These are phyloP conservation scores for Forsythia viridissima DNA, from an alignment of 257 asterid genomes.

Conservation along the genomic window DNA sequence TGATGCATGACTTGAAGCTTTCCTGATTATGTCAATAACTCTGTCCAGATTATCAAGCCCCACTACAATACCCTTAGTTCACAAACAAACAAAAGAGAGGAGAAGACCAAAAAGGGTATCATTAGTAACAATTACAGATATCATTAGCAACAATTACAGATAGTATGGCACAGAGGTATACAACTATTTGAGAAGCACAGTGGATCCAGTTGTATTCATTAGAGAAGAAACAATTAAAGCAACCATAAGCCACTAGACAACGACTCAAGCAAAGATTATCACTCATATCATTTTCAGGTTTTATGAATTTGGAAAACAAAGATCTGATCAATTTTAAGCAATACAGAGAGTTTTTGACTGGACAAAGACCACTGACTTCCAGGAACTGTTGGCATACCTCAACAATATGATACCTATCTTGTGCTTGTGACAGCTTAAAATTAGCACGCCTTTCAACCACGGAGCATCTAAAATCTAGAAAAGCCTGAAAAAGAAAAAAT, in stretches of 20 bases:
- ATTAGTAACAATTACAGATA: slow-evolving; percentile 17
- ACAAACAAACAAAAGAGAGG: slow-evolving; percentile 27
- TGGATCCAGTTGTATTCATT: neutral
- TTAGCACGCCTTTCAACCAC: slow-evolving; percentile 92
- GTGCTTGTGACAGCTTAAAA: slow-evolving; percentile 80
- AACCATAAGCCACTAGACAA: slow-evolving; percentile 2
- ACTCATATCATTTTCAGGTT: neutral
- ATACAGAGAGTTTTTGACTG: neutral
- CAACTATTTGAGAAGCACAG: neutral
- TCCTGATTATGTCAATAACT: slow-evolving; percentile 66
- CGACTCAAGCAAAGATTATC: slow-evolving; percentile 11
- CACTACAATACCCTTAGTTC: slow-evolving; percentile 67
- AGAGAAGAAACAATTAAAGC: slow-evolving; percentile 5
- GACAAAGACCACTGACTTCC: slow-evolving; percentile 9
- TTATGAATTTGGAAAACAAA: slow-evolving; percentile 4
- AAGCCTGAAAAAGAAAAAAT: slow-evolving; percentile 56
- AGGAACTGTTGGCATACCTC: slow-evolving; percentile 57
- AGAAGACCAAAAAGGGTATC: slow-evolving; percentile 13
- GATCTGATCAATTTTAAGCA: slow-evolving; percentile 10
- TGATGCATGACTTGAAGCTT: slow-evolving; percentile 66
- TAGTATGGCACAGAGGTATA: slow-evolving; percentile 1
- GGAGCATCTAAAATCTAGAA: slow-evolving; percentile 88
- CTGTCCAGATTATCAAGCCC: slow-evolving; percentile 91
- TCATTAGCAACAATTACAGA: slow-evolving; percentile 19
- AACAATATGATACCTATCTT: slow-evolving; percentile 86